Evolutionary conservation across 2,329 filamentous ascomycete species (phyloP).

Genomic region (Ascochyta fabae): DNA sequence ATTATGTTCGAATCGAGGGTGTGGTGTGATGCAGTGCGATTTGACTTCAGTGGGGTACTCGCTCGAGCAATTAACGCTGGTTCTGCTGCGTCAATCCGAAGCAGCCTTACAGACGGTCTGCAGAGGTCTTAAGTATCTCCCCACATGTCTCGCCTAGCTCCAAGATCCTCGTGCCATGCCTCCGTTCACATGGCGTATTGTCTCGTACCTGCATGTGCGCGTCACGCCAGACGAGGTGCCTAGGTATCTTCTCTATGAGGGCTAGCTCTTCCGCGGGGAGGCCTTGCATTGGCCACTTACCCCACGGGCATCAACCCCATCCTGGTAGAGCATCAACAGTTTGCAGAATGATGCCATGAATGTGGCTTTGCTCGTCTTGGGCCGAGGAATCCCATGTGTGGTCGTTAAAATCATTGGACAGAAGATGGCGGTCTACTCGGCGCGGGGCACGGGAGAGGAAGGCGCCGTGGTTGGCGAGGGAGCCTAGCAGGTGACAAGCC

Average conservation of each 20-base stretch:
- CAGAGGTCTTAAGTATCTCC: constrained; percentile 20
- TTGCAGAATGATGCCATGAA: neutral
- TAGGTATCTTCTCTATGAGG: constrained; percentile 25
- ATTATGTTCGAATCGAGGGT: neutral
- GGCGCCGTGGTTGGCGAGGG: constrained; percentile 5
- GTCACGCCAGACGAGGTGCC: constrained; percentile 19
- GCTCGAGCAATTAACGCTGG: neutral
- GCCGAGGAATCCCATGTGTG: constrained; percentile 15
- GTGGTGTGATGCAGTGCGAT: constrained; percentile 1
- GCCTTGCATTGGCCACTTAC: constrained; percentile 11
- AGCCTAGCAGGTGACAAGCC: constrained; percentile 8
- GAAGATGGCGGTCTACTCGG: neutral
- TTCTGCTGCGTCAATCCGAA: neutral
- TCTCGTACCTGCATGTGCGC: constrained; percentile 23
- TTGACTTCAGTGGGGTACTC: constrained; percentile 7
- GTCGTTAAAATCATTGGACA: constrained; percentile 7
- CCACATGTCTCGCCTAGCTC: constrained; percentile 14
- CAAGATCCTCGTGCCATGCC: constrained; percentile 19
- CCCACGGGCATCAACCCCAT: constrained; percentile 9
- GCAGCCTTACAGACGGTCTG: neutral
- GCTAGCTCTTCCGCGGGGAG: constrained; percentile 26
- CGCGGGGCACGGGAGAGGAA: constrained; percentile 1
- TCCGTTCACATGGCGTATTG: constrained; percentile 21
- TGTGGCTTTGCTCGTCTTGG: constrained; percentile 4
- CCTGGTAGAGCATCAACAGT: constrained; percentile 3